Base-by-base conservation (phyloP, 306 rosid genomes). In the Quercus parvula region DNA sequence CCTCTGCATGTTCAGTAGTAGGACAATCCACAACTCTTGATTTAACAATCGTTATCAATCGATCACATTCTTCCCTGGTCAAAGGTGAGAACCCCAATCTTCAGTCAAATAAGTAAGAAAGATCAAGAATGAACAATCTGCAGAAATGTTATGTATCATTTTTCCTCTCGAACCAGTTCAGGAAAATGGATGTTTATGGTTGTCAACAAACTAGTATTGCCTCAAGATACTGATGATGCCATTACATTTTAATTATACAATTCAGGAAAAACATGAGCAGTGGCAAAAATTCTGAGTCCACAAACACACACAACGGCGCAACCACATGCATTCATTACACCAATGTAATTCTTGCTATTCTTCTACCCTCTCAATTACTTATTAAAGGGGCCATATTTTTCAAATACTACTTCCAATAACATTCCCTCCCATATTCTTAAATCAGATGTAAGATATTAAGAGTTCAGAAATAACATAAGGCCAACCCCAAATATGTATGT, bases 1-100 rank as follows among this genome's bases (percentile, higher is more conserved):
- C 84, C 70, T 84, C 84, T 12, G 61, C 87, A 64, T 62, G 87
- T 74, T 84, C 86, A 75, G 64, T 56, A 74, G 79, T 41, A 74
- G 85, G 82, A 81, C 79, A 79, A 54, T 88, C 93, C 71, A 91
- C 84, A 18, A 91, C 91, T 88, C 99, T 93, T 57, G 98, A 90
- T 86, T 87, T 87, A 78, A 93, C 88, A 74, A 91, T 90, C 77
- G 85, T 86, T 38, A 88, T 78, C 84, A 96, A 84, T 70, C 81
- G 85, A 64, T 87, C 90, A 79, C 89, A 85, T 86, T 96, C 99
- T 76, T 90, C 98, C 98, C 99, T 96, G 93, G 78, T 84, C 85
- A 86, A 86, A 81, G 67, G 71, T 14, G 30, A 75, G 22, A 82
- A 64, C 35, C 71, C 79, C 17, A 46, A 25, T 82, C 54, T 69